phyloP scores from a whole-genome alignment of 768 basidiomycete species.

The Lanmaoa rubissima region DNA sequence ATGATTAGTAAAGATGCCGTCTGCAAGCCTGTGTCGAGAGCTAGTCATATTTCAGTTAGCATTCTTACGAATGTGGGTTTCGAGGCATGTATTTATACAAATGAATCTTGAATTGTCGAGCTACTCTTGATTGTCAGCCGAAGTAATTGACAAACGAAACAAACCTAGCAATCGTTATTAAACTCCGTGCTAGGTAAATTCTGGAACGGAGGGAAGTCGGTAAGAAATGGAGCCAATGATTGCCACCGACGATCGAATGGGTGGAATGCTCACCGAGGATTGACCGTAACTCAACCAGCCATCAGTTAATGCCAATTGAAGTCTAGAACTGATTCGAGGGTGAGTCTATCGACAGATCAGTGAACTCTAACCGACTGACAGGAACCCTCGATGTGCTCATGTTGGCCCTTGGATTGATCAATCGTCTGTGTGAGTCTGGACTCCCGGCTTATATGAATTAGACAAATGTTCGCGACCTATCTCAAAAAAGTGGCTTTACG shows the following conservation, averaged over 20 bases:
- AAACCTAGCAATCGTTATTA: not conserved
- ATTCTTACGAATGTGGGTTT: not conserved
- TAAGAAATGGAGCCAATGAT: not conserved
- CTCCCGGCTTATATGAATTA: not conserved
- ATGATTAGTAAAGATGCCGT: constrained; percentile 13
- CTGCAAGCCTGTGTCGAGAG: constrained; percentile 1
- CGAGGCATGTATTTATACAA: constrained; percentile 5
- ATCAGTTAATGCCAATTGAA: not conserved
- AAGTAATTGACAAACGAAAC: not conserved
- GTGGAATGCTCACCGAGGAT: not conserved
- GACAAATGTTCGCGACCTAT: not conserved
- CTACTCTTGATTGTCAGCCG: not conserved
- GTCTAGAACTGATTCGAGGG: constrained; percentile 8
- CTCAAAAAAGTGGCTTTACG: not conserved
- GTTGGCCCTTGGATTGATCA: constrained; percentile 7
- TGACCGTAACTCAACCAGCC: not conserved
- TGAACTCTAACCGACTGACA: not conserved
- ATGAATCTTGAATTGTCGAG: not conserved
- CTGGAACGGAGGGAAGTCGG: not conserved
- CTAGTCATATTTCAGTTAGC: not conserved
- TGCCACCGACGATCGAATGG: not conserved
- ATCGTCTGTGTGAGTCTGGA: constrained; percentile 6
- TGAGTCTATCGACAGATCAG: not conserved
- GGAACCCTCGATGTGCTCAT: constrained; percentile 10
- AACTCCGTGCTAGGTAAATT: not conserved